phyloP scores from a whole-genome alignment of 495 filamentous ascomycete genomes.

The Tuber brumale region DNA sequence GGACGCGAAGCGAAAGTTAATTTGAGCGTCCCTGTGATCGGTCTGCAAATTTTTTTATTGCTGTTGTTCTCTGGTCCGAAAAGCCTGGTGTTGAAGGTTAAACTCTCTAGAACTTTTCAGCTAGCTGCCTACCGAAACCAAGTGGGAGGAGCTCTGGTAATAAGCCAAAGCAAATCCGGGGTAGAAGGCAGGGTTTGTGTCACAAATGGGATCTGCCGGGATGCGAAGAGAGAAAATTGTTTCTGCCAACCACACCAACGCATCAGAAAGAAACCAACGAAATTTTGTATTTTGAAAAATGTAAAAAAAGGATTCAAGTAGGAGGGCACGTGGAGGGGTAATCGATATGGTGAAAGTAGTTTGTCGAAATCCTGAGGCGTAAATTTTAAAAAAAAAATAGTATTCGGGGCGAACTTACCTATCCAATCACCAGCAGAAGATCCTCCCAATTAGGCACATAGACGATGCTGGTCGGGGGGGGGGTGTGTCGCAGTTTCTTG shows the following conservation, averaged over 20 bases:
- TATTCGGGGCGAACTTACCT: constrained; percentile 20
- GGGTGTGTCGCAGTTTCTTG: constrained; percentile 36
- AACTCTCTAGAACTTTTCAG: neutral
- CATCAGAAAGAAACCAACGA: constrained; percentile 22
- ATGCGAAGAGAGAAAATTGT: constrained; percentile 21
- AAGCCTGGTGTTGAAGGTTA: neutral
- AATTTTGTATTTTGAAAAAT: constrained; percentile 10
- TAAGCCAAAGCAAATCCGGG: constrained; percentile 37
- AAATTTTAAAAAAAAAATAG: neutral
- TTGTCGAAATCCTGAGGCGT: neutral
- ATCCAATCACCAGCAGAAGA: neutral
- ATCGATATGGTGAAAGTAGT: neutral
- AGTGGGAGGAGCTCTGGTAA: constrained; percentile 18
- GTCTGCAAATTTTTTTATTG: neutral
- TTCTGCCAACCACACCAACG: constrained; percentile 22
- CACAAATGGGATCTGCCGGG: constrained; percentile 16
- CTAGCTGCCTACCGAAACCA: neutral
- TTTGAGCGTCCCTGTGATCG: neutral
- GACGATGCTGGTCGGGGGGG: constrained; percentile 27
- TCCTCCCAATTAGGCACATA: constrained; percentile 4
- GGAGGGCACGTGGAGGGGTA: too few species aligned
- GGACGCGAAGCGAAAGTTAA: neutral
- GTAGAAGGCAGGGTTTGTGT: constrained; percentile 28
- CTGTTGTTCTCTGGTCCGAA: neutral
- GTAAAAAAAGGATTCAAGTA: constrained; percentile 11